A percentile compares a stretch with the other conserved stretches of the same genome.
phyloP scores from a whole-genome alignment of 768 basidiomycete genomes.

The Termitomyces sp. region DNA sequence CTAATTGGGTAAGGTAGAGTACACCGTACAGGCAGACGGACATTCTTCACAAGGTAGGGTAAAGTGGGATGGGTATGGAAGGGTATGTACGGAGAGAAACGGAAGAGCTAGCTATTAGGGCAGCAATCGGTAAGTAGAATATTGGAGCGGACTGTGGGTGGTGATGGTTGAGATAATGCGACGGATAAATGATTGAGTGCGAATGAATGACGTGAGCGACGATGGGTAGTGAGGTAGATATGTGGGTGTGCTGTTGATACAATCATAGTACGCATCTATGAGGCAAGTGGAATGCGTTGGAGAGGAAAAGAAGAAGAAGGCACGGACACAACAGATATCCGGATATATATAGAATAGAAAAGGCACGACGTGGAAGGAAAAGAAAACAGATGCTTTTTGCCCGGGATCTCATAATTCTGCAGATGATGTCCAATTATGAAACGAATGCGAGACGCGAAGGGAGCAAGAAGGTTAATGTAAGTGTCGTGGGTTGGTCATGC shows the following conservation, averaged over 20 bases:
- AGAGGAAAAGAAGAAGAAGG: background rate
- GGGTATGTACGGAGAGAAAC: background rate
- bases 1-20: background rate
- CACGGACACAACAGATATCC: background rate
- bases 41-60: background rate
- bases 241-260: constrained; percentile 8
- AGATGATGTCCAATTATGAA: constrained; percentile 1
- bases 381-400: background rate
- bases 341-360: constrained; percentile 2
- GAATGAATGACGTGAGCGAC: constrained; percentile 1
- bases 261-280: constrained; percentile 14
- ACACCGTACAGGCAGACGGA: background rate
- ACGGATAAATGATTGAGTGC: background rate
- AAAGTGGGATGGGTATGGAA: background rate
- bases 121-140: background rate
- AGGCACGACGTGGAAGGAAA: background rate
- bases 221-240: background rate
- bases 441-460: background rate
- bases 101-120: background rate
- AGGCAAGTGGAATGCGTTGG: background rate
- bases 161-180: background rate
- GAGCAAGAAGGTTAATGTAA: background rate
- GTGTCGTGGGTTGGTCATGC: constrained; percentile 2
- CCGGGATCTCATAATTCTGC: constrained; percentile 2
- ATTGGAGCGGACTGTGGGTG: background rate